Evolutionary conservation across 331 rosid genomes (phyloP).

Genomic region (Acacia concinna): DNA sequence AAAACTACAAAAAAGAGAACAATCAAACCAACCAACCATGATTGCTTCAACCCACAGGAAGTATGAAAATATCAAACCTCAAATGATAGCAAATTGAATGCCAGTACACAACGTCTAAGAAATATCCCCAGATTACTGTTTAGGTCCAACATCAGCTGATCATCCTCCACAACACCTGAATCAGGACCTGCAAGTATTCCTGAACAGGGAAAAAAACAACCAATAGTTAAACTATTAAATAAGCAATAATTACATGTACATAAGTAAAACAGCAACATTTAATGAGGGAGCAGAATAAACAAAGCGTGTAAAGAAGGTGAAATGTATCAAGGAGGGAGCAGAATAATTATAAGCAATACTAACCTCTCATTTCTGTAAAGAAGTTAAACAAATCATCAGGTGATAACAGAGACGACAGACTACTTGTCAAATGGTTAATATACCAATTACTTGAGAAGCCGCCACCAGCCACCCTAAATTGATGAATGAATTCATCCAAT

Average conservation of each 20-base stretch:
- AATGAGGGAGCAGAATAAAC: background rate
- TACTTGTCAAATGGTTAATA: constrained; percentile 60
- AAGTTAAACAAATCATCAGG: constrained; percentile 93
- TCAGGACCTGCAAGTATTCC: constrained; percentile 84
- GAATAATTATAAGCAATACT: constrained; percentile 16
- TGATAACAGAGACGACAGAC: constrained; percentile 65
- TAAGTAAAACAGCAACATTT: background rate
- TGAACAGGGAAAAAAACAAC: constrained; percentile 31
- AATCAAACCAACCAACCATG: constrained; percentile 5
- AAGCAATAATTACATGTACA: background rate
- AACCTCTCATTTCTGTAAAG: constrained; percentile 79
- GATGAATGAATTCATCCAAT: constrained; percentile 72
- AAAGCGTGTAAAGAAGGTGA: background rate
- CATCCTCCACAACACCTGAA: constrained; percentile 72
- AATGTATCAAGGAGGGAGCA: too few species aligned
- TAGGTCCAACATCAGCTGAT: constrained; percentile 78
- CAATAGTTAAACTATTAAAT: constrained; percentile 7
- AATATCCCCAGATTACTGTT: constrained; percentile 78
- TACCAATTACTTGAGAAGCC: constrained; percentile 51
- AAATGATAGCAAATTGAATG: constrained; percentile 82
- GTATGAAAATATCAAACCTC: constrained; percentile 54
- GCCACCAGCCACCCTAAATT: constrained; percentile 69
- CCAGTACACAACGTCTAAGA: constrained; percentile 83
- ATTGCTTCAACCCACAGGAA: background rate
- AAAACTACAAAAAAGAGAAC: background rate